These are phyloP conservation scores for Tephrocybe sp. DNA, from an alignment of 768 basidiomycete genomes.

Conservation along the genomic window DNA sequence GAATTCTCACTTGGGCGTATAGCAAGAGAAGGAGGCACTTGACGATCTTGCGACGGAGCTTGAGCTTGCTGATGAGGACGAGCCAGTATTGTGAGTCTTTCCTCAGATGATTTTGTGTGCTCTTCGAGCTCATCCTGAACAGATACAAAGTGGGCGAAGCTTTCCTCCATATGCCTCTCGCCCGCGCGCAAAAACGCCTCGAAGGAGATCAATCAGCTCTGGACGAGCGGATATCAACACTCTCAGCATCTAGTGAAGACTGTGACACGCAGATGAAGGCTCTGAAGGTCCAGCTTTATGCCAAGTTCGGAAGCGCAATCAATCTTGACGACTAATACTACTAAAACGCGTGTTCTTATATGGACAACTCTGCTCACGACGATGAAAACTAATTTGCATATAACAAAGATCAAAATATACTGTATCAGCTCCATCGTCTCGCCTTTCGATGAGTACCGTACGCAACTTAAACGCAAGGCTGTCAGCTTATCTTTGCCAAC, in stretches of 20 bases:
- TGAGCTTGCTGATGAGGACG: constrained; percentile 85
- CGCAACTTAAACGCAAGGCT: no score
- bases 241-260: constrained; percentile 53
- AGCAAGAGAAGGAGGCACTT: constrained; percentile 95
- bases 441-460: constrained; percentile 62
- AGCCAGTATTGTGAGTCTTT: constrained; percentile 64
- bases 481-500: constrained; percentile 22
- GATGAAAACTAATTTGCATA: background rate
- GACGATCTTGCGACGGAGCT: constrained; percentile 87
- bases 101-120: background rate
- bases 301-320: constrained; percentile 90
- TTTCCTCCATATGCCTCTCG: constrained; percentile 75
- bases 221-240: constrained; percentile 48
- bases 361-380: background rate
- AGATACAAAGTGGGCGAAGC: constrained; percentile 91
- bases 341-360: background rate
- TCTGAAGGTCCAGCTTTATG: constrained; percentile 77
- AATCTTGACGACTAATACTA: constrained; percentile 77
- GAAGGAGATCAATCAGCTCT: constrained; percentile 65
- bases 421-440: constrained; percentile 64
- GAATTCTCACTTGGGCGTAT: background rate
- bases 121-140: background rate
- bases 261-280: constrained; percentile 77
- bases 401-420: background rate
- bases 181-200: constrained; percentile 67